These are phyloP conservation scores for Talaromyces sp. DNA, from an alignment of 2,329 filamentous ascomycete species.

Conservation along the genomic window DNA sequence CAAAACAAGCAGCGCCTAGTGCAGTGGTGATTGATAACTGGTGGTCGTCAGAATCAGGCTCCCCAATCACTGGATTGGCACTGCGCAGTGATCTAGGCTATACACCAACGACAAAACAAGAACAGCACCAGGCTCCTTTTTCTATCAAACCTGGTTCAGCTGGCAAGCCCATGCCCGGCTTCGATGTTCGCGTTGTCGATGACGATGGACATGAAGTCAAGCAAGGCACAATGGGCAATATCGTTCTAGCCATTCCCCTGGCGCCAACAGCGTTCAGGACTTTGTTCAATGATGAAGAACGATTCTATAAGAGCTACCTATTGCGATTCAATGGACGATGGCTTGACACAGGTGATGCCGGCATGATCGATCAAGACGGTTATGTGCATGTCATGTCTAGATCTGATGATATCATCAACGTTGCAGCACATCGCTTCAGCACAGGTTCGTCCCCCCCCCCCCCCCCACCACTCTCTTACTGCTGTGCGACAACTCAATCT, in stretches of 20 bases:
- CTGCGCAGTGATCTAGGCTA: conserved; percentile 62
- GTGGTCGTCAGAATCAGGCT: conserved; percentile 72
- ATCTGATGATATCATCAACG: conserved; percentile 87
- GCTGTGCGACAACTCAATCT: not conserved
- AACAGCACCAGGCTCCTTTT: conserved; percentile 45
- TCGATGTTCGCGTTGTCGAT: conserved; percentile 81
- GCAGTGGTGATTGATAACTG: conserved; percentile 69
- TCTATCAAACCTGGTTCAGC: conserved; percentile 79
- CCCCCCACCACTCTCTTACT: too few relatives aligned
- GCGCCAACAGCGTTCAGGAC: conserved; percentile 84
- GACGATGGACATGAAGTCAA: conserved; percentile 71
- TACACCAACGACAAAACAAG: conserved; percentile 29
- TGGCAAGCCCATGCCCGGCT: conserved; percentile 87
- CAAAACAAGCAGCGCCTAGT: conserved; percentile 62
- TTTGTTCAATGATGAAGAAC: conserved; percentile 79
- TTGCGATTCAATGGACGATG: conserved; percentile 77
- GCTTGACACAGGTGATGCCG: conserved; percentile 89
- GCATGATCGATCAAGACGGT: conserved; percentile 74
- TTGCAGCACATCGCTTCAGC: conserved; percentile 87
- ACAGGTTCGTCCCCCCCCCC: conserved; percentile 61
- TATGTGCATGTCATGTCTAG: conserved; percentile 64
- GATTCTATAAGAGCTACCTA: conserved; percentile 83
- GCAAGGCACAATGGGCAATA: conserved; percentile 82
- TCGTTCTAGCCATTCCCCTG: conserved; percentile 78
- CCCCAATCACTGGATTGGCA: conserved; percentile 65